phyloP scores from a whole-genome alignment of 2,329 filamentous ascomycete genomes.

The Myriosclerotinia duriaeana region DNA sequence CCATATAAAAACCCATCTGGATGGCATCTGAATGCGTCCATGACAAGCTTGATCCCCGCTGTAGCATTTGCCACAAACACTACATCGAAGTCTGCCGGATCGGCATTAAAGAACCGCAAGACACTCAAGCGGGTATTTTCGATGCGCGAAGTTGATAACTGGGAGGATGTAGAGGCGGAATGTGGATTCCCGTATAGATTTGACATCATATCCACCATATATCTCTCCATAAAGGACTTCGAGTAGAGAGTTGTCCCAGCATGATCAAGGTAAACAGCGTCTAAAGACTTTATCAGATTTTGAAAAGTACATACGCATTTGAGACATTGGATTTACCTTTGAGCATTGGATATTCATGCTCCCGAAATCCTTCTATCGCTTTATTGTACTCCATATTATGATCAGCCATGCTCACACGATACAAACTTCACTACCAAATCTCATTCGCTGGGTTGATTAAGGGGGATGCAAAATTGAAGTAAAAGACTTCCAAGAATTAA shows the following conservation, averaged over 20 bases:
- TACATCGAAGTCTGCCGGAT: slow-evolving; percentile 78
- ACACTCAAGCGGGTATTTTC: slow-evolving; percentile 72
- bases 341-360: slow-evolving; percentile 67
- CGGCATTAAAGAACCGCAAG: slow-evolving; percentile 76
- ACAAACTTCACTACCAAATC: neutral
- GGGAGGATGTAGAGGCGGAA: slow-evolving; percentile 79
- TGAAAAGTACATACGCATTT: neutral
- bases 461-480: slow-evolving; percentile 21
- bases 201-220: slow-evolving; percentile 68
- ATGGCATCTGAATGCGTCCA: slow-evolving; percentile 70
- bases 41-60: slow-evolving; percentile 82
- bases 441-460: slow-evolving; percentile 14
- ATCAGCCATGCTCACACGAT: slow-evolving; percentile 29
- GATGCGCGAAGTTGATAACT: slow-evolving; percentile 69
- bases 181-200: slow-evolving; percentile 90
- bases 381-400: slow-evolving; percentile 51
- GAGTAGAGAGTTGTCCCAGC: slow-evolving; percentile 85
- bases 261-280: slow-evolving; percentile 76
- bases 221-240: slow-evolving; percentile 76
- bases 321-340: slow-evolving; percentile 49
- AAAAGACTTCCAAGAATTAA: slow-evolving; percentile 15
- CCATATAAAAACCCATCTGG: slow-evolving; percentile 75
- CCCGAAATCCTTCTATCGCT: slow-evolving; percentile 58
- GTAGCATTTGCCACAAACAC: slow-evolving; percentile 93
- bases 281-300: slow-evolving; percentile 27